phyloP scores from a whole-genome alignment of 495 filamentous ascomycete species.

The Penicillium arizonense region DNA sequence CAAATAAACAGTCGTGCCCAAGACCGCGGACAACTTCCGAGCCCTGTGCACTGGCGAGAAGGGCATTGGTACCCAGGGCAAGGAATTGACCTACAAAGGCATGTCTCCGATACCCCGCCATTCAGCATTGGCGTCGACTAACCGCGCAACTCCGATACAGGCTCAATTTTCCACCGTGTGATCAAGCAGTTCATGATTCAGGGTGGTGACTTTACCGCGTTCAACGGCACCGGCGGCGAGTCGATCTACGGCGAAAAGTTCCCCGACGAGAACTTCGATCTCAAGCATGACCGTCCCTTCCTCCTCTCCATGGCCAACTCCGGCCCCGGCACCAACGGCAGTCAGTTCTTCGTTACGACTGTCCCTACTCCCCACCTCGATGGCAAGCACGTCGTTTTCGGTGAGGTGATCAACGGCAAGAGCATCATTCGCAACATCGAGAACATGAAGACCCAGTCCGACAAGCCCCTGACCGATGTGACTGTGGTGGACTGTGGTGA shows the following conservation, averaged over 20 bases:
- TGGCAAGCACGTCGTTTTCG: constrained; percentile 78
- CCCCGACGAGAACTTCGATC: constrained; percentile 91
- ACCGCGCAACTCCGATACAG: constrained; percentile 23
- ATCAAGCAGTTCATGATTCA: constrained; percentile 99
- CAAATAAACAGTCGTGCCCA: constrained; percentile 68
- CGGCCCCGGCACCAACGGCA: constrained; percentile 90
- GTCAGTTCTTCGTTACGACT: constrained; percentile 98
- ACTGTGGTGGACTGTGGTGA: constrained; percentile 85
- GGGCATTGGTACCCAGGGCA: constrained; percentile 81
- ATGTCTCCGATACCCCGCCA: constrained; percentile 16
- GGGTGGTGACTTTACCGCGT: constrained; percentile 95
- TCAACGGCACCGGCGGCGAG: constrained; percentile 95
- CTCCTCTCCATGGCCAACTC: constrained; percentile 97
- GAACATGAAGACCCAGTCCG: constrained; percentile 72
- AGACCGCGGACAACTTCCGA: constrained; percentile 92
- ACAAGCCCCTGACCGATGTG: constrained; percentile 76
- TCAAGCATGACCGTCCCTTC: constrained; percentile 94
- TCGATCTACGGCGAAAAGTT: constrained; percentile 99
- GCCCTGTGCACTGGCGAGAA: constrained; percentile 91
- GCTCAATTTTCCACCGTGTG: constrained; percentile 90
- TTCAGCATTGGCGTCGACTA: constrained; percentile 2
- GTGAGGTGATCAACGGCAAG: constrained; percentile 75
- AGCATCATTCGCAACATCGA: constrained; percentile 88
- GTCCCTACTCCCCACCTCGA: constrained; percentile 92
- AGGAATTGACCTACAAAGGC: constrained; percentile 71